Base-by-base conservation (phyloP, 179 eudicot genomes). In the Corrigiola litoralis region DNA sequence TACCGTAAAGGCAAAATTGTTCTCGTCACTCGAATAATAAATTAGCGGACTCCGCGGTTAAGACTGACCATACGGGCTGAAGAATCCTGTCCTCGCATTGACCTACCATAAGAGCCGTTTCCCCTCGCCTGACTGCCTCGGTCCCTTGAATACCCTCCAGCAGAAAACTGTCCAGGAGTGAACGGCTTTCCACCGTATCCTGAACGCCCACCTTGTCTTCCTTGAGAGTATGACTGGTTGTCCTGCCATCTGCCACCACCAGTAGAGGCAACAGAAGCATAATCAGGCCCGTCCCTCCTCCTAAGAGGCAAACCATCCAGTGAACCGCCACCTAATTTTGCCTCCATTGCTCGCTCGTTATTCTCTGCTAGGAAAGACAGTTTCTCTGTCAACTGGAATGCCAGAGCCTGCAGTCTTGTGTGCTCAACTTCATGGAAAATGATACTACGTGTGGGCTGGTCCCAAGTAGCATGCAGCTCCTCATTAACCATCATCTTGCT, bases 401-500 rank as follows among this genome's bases (percentile, higher is more conserved):
- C 88, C 70, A 89, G 49, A 38, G 83, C 83, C 73, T 92, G 98
- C 51, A 87, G 51, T 66, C 96, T 82, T 1, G 82, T 53, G 74
- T 89, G 90, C 80, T 82, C 87, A 2, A 87, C 87, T 42, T 85
- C 88, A 27, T 92, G 89, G 81, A 89, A 87, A 31, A 89, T 77
- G 34, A 87, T 82, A 79, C 92, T 82, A 16, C 63, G 57, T 0
- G 90, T 79, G 0, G 95, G 98, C 66, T 92, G 95, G 73, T 89
- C 96, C 96, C 88, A 87, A 36, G 84, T 85, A 0, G 96, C 98
- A 47, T 84, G 85, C 5, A 92, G 84, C 81, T 92, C 97, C 56
- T 88, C 98, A 5, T 72, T 77, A 13, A 85, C 80, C 84, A 89
- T 89, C 97, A 90, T 88, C 79, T 89, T 92, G 79, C 90, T 89